These are phyloP conservation scores for Kitagawia praeruptora DNA, from an alignment of 129 eudicot species.

Conservation along the genomic window DNA sequence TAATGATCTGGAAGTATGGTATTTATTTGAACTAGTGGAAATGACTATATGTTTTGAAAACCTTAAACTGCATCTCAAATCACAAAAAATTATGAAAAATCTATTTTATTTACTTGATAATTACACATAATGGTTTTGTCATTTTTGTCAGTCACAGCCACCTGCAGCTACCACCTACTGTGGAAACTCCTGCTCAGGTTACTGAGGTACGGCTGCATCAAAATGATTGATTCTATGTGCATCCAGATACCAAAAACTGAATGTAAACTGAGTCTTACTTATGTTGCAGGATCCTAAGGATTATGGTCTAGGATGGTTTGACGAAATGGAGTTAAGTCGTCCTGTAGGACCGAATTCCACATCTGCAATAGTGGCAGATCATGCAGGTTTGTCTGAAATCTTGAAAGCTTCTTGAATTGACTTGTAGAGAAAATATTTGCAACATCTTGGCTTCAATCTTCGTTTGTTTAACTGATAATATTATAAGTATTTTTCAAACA, in stretches of 20 bases:
- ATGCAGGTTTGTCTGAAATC: slow-evolving; percentile 1
- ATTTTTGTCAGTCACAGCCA: not conserved
- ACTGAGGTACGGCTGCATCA: not conserved
- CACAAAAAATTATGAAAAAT: not conserved
- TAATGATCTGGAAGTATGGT: not conserved
- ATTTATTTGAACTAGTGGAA: not conserved
- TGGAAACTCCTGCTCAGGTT: not conserved
- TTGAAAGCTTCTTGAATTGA: not conserved
- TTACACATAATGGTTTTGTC: not conserved
- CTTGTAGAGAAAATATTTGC: not conserved
- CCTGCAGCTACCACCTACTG: not conserved
- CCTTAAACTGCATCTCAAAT: not conserved
- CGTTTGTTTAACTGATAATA: not conserved
- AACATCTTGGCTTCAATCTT: not conserved
- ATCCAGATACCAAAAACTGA: not conserved
- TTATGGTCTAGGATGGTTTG: not conserved
- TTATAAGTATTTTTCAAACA: not conserved
- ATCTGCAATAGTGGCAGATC: not conserved
- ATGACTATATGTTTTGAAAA: not conserved
- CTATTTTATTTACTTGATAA: not conserved
- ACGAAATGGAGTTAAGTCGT: not conserved
- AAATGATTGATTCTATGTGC: not conserved
- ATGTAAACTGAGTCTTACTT: not conserved
- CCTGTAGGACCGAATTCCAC: not conserved
- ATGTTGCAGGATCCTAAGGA: not conserved